Evolutionary conservation across 2,329 filamentous ascomycete species (phyloP).

Genomic region (Myriosclerotinia curreyana): DNA sequence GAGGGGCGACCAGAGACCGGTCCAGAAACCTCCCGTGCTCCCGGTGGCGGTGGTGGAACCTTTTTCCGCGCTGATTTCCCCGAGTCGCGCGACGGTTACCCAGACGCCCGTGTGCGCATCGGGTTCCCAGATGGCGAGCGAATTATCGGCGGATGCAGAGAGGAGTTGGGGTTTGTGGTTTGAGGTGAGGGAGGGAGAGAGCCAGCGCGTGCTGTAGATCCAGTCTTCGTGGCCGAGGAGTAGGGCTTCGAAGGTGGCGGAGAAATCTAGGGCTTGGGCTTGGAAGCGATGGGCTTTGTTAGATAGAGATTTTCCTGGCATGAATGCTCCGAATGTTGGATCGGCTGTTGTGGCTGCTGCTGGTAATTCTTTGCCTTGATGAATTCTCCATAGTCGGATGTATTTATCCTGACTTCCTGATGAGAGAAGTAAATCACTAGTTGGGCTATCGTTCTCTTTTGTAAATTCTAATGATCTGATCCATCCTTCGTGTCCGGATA

Average conservation of each 20-base stretch:
- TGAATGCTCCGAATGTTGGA: conserved; percentile 54
- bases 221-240: conserved; percentile 96
- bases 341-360: conserved; percentile 54
- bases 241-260: conserved; percentile 88
- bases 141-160: conserved; percentile 92
- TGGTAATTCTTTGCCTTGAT: conserved; percentile 64
- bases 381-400: conserved; percentile 86
- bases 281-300: conserved; percentile 85
- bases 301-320: conserved; percentile 69
- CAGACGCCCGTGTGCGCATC: conserved; percentile 84
- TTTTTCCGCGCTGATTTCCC: conserved; percentile 92
- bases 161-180: conserved; percentile 64
- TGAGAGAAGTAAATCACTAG: conserved; percentile 74
- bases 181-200: conserved; percentile 34
- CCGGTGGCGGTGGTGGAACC: conserved; percentile 95
- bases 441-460: conserved; percentile 52
- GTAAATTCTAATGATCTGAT: conserved; percentile 81
- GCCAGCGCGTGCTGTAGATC: conserved; percentile 75
- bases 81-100: conserved; percentile 80
- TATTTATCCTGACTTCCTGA: conserved; percentile 98
- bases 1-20: conserved; percentile 83
- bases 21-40: conserved; percentile 95
- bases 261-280: conserved; percentile 59
- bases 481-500: conserved; percentile 93
- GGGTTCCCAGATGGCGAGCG: conserved; percentile 86